Evolutionary conservation across 257 asterid species (phyloP), one percentile per base, ranked within the genome.

Genomic region (Verbena officinalis): DNA sequence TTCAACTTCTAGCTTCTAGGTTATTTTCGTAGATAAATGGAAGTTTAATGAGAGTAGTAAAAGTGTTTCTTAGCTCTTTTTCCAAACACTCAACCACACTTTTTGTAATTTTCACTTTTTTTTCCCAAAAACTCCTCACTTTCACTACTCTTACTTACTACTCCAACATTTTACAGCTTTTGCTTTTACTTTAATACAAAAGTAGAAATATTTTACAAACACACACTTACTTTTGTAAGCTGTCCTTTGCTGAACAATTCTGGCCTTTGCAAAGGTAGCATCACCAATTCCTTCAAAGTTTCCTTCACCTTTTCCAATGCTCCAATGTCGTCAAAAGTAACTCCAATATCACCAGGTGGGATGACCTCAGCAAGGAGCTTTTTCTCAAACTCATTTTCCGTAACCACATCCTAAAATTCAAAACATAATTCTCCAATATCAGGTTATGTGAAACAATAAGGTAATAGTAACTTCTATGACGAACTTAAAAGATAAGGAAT

Each of bases 331-430:
- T 79, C 84, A 67, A 82, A 82, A 55, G 58, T 70, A 58, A 82
- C 88, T 24, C 83, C 84, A 30, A 82, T 78, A n/a, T 82, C 88
- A 52, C 71, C 65, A 36, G 84, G 81, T 40, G 82, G 82, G 44
- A 82, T 78, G 15, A 78, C 84, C 65, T 82, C 87, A 14, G 52
- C 74, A 7, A 82, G 84, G 31, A 82, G 74, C 72, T 72, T 78
- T 65, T 78, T 78, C 80, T 82, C 87, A 27, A 82, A 82, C 4
- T 78, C 87, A 71, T 82, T 82, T 42, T 76, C 87, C 9, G 87
- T 76, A 62, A 62, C 78, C 55, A 82, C 78, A 16, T 82, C 84
- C 87, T 82, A 65, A 58, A 81, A 64, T 11, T 17, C 48, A 73
- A 62, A 31, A 48, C 44, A 70, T 38, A 45, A 68, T 20, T 64